phyloP scores from a whole-genome alignment of 257 asterid species.

The Datura wrightii region DNA sequence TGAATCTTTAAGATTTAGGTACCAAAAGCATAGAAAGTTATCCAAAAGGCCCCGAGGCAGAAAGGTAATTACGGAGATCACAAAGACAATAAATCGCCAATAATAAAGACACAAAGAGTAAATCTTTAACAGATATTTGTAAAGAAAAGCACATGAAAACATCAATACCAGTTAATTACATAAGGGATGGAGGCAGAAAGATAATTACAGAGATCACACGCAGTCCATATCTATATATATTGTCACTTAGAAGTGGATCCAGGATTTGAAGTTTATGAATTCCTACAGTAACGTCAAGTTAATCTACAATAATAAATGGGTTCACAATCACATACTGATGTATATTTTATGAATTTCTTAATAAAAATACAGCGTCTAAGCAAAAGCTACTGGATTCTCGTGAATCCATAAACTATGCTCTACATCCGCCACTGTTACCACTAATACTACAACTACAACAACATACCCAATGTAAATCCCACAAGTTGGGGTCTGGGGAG shows the following conservation, averaged over 20 bases:
- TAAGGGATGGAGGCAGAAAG: not conserved
- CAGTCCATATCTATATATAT: not conserved
- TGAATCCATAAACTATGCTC: not conserved
- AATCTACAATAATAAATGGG: not conserved
- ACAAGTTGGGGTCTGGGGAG: too few species aligned
- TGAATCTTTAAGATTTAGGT: not conserved
- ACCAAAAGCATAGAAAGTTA: not conserved
- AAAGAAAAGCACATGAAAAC: not conserved
- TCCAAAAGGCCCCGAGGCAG: not conserved
- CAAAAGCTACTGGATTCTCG: not conserved
- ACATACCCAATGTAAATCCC: not conserved
- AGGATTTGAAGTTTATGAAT: not conserved
- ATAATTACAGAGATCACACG: not conserved
- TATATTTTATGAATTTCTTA: not conserved
- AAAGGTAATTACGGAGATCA: not conserved
- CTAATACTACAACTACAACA: not conserved
- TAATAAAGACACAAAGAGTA: not conserved
- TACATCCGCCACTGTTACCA: not conserved
- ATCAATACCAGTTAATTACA: not conserved
- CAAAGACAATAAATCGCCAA: not conserved
- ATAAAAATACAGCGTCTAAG: not conserved
- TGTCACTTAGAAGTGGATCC: not conserved
- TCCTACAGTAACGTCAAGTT: not conserved
- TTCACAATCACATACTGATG: not conserved
- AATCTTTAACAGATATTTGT: not conserved